phyloP scores from a whole-genome alignment of 2,329 filamentous ascomycete genomes.

The Microdochium bolleyi region DNA sequence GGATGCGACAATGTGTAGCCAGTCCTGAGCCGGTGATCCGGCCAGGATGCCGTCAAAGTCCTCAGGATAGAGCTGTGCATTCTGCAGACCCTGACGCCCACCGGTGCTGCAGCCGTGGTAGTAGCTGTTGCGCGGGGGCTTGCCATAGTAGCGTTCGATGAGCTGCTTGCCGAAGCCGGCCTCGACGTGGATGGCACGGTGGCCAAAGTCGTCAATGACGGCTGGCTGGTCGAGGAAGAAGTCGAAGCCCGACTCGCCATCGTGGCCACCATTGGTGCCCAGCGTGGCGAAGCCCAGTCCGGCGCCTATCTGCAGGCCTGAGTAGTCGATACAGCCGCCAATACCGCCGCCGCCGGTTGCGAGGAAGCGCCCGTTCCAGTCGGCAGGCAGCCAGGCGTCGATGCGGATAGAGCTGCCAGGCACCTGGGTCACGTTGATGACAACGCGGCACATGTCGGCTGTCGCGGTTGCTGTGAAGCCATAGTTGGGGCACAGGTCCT shows the following conservation, averaged over 20 bases:
- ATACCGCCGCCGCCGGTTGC: slow-evolving; percentile 31
- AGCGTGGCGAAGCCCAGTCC: slow-evolving; percentile 27
- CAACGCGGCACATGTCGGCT: background rate
- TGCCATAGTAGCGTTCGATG: slow-evolving; percentile 32
- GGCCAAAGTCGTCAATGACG: slow-evolving; percentile 17
- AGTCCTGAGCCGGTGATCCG: slow-evolving; percentile 24
- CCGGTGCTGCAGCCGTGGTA: slow-evolving; percentile 45
- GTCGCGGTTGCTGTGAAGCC: background rate
- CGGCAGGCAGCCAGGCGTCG: slow-evolving; percentile 1
- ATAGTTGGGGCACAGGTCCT: background rate
- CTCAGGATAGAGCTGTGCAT: slow-evolving; percentile 39
- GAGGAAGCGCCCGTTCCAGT: slow-evolving; percentile 28
- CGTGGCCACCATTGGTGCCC: slow-evolving; percentile 32
- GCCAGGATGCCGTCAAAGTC: slow-evolving; percentile 46
- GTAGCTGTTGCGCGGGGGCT: slow-evolving; percentile 30
- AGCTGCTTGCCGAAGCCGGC: slow-evolving; percentile 35
- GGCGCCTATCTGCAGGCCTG: slow-evolving; percentile 27
- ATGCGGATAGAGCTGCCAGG: background rate
- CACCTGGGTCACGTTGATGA: background rate
- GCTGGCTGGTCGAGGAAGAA: slow-evolving; percentile 16
- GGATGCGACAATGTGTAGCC: slow-evolving; percentile 19
- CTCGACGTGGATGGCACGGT: slow-evolving; percentile 26
- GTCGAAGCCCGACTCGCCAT: slow-evolving; percentile 19
- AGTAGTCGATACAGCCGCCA: slow-evolving; percentile 30
- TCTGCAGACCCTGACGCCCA: slow-evolving; percentile 41